Evolutionary conservation across 1,284 basidiomycete genomes (phyloP), one percentile per base, ranked within the genome.

Genomic region (Sparassis latifolia): DNA sequence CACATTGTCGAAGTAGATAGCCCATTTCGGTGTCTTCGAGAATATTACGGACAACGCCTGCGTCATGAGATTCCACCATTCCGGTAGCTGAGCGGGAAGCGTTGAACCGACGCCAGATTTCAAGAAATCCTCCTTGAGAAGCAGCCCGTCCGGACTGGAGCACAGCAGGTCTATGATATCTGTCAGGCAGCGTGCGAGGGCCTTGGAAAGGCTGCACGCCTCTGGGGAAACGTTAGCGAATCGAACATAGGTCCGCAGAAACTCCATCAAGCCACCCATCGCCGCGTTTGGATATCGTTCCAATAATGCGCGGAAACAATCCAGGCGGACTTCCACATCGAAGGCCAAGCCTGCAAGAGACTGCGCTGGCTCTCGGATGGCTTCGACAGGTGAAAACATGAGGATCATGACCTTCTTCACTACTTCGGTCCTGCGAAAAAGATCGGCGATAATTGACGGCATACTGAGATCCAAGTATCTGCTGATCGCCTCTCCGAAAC

Each of bases 91-190:
- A 2, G 73, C 64, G 29, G 74, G 73, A 12, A 79, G 75, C 9
- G 72, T 74, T 33, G 69, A 64, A 3, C 68, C 66, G 30, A 76
- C 71, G 9, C 66, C 65, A 0, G 76, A 64, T 45, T 71, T 76
- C 42, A 82, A 65, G 65, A 89, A 94, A 4, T 61, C 57, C 2
- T 69, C 52, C 45, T 80, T 76, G 49, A 80, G 78, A 12, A 94
- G 68, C 6, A 92, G 71, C 7, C 87, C 89, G 54, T 83, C 81
- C 0, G 80, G 78, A 20, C 74, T 76, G 10, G 84, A 78, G 62
- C 91, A 95, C 2, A 97, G 76, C 1, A 84, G 85, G 45, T 96
- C 92, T 53, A 97, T 80, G 50, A 96, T 79, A 63, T 97, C 95
- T 3, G 91, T 91, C 60, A 97, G 79, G 66, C 93, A 96, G 10